phyloP scores from a whole-genome alignment of 2,329 filamentous ascomycete genomes.

The Cryphonectria carpinicola region DNA sequence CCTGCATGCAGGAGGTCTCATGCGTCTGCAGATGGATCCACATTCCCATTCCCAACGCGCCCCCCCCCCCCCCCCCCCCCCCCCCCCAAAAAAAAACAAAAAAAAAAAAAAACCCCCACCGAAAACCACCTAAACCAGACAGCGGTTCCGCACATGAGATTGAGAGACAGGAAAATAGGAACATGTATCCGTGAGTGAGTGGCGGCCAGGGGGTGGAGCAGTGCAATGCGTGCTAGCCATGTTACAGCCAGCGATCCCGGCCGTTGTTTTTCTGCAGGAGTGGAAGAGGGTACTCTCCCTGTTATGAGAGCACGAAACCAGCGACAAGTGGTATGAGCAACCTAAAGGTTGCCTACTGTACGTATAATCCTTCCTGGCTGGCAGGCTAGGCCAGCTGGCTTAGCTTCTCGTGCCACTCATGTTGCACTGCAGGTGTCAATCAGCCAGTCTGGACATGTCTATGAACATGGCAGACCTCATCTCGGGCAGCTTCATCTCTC shows the following conservation, averaged over 20 bases:
- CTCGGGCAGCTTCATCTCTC: slow-evolving; percentile 13
- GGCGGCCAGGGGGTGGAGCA: background rate
- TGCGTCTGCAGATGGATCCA: no score
- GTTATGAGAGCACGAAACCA: slow-evolving; percentile 8
- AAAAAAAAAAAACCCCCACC: no score
- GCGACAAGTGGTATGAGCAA: slow-evolving; percentile 21
- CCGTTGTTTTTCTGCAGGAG: background rate
- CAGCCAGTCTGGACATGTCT: slow-evolving; percentile 12
- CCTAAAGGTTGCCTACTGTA: slow-evolving; percentile 2
- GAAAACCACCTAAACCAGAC: no score
- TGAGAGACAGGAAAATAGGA: no score
- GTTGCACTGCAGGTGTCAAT: slow-evolving; percentile 27
- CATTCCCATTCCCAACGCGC: no score
- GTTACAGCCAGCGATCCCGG: background rate
- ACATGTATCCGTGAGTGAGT: no score
- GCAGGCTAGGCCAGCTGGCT: no score
- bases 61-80: no score
- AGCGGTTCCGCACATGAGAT: no score
- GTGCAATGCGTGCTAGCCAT: background rate
- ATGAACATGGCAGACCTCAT: slow-evolving; percentile 5
- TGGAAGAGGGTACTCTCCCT: background rate
- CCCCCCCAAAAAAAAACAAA: no score
- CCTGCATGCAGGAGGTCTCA: no score
- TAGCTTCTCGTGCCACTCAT: background rate
- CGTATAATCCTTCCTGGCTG: slow-evolving; percentile 6